Percentiles rank a stretch among this genome's conserved stretches.
These are phyloP conservation scores for Phytophthora ramorum DNA, from an alignment of 352 stramenopile genomes.

Conservation along the genomic window DNA sequence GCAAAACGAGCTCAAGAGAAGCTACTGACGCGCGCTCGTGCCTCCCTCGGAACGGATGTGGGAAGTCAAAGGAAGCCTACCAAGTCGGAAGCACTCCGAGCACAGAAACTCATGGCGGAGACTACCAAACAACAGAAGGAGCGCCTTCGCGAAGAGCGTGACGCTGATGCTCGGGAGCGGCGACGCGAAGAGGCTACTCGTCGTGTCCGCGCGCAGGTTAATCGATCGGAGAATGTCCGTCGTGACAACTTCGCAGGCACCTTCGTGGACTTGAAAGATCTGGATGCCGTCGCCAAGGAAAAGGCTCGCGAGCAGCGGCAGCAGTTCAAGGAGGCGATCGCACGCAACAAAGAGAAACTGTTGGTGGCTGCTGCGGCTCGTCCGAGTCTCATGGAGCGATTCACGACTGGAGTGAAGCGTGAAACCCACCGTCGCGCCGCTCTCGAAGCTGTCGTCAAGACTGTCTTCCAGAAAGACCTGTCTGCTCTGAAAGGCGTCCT, in stretches of 20 bases:
- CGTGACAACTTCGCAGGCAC: constrained; percentile 55
- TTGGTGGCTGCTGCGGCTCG: constrained; percentile 49
- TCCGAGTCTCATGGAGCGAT: constrained; percentile 81
- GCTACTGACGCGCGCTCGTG: constrained; percentile 36
- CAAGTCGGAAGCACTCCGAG: constrained; percentile 62
- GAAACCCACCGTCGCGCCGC: constrained; percentile 75
- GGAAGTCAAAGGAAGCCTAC: constrained; percentile 34
- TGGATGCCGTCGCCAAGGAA: constrained; percentile 56
- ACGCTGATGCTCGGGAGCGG: constrained; percentile 53
- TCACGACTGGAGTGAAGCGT: constrained; percentile 71
- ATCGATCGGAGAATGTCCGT: constrained; percentile 51
- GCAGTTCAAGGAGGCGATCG: constrained; percentile 67
- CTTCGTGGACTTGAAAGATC: constrained; percentile 51
- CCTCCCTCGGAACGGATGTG: constrained; percentile 22
- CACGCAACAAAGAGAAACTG: constrained; percentile 71
- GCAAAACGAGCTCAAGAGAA: constrained; percentile 42
- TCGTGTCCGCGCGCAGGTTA: constrained; percentile 65
- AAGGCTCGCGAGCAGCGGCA: constrained; percentile 62
- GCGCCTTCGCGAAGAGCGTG: constrained; percentile 47
- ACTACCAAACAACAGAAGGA: constrained; percentile 47
- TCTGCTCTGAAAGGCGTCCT: constrained; percentile 67
- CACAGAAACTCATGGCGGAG: constrained; percentile 53
- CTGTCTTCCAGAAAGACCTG: constrained; percentile 74
- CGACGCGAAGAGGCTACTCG: constrained; percentile 51
- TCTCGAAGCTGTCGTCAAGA: constrained; percentile 73